Base-by-base conservation (phyloP, 768 basidiomycete genomes). In the Suillus bovinus region DNA sequence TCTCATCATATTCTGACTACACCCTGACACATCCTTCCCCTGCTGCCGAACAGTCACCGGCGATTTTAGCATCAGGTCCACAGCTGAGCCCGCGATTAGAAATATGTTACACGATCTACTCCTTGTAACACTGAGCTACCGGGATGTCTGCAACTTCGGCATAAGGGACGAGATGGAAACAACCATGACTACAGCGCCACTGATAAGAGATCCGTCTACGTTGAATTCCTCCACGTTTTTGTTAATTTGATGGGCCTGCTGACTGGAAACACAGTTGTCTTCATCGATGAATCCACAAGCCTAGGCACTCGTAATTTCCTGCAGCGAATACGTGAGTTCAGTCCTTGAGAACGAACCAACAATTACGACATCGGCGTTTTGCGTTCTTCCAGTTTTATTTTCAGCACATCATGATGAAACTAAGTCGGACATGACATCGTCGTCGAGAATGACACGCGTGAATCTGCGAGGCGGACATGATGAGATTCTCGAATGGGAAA, bases 361-460 rank as follows among this genome's bases (percentile, higher is more conserved):
- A 10, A 55, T 50, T 13, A 29, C 11, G 9, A 31, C 29, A 2
- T 29, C 46, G 13, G 7, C 11, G 14, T 54, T 27, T 20, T 55
- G 34, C 3, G 58, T 60, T 24, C 49, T 38, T 58, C 61, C 53
- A 4, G 39, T 63, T 6, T 59, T 52, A 24, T 60, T 29, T 50
- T 65, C 14, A 63, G 58, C 47, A 46, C 54, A 5, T 62, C 34
- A 65, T 2, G 44, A 42, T 22, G 58, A 31, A 31, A 54, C 58
- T 13, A 65, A 41, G 13, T n/a, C 10, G n/a, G 13, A 46, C 24
- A 24, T 53, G 31, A 27, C 54, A 11, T 36, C 34, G 31, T 65
- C 64, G 52, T 60, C 38, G 13, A 57, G 29, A 7, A 13, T 8
- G 50, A 44, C 44, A 47, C 58, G 9, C 47, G 49, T 22, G 44